Percentiles rank a stretch among this genome's conserved stretches.
phyloP scores from a whole-genome alignment of 2,329 filamentous ascomycete genomes.

The Penicillium sp. region DNA sequence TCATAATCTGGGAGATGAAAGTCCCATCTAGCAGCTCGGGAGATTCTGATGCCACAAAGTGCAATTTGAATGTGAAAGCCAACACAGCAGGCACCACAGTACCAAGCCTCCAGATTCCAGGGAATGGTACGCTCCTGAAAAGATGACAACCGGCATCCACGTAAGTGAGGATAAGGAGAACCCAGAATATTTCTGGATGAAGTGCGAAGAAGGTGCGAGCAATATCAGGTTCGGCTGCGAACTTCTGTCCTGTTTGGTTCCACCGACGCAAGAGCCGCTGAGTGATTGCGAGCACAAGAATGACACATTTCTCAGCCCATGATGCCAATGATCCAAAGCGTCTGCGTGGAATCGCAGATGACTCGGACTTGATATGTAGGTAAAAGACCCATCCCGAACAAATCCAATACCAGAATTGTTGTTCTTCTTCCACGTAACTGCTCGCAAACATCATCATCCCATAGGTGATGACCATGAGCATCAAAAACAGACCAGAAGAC shows the following conservation, averaged over 20 bases:
- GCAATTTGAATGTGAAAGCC: slow-evolving; percentile 82
- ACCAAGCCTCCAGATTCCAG: slow-evolving; percentile 27
- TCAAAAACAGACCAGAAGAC: slow-evolving; percentile 42
- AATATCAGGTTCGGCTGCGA: slow-evolving; percentile 85
- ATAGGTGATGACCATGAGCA: slow-evolving; percentile 61
- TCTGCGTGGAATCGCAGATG: slow-evolving; percentile 1
- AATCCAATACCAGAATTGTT: slow-evolving; percentile 97
- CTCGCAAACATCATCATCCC: slow-evolving; percentile 94
- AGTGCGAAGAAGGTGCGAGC: slow-evolving; percentile 67
- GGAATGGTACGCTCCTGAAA: slow-evolving; percentile 28
- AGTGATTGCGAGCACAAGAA: slow-evolving; percentile 55
- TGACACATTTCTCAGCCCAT: slow-evolving; percentile 17
- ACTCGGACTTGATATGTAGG: slow-evolving; percentile 43
- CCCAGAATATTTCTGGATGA: slow-evolving; percentile 70
- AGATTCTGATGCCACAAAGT: slow-evolving; percentile 82
- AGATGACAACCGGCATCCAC: slow-evolving; percentile 55
- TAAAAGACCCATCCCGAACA: slow-evolving; percentile 52
- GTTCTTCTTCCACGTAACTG: slow-evolving; percentile 97
- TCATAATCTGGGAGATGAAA: slow-evolving; percentile 35
- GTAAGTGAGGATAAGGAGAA: slow-evolving; percentile 68
- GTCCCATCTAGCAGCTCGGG: slow-evolving; percentile 67
- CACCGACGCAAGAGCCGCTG: slow-evolving; percentile 72
- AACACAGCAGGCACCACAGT: slow-evolving; percentile 49
- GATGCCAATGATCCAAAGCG: background rate
- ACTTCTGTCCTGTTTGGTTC: slow-evolving; percentile 98